A percentile compares a stretch with the other conserved stretches of the same genome.
These are phyloP conservation scores for Macroventuria anomochaeta DNA, from an alignment of 2,329 filamentous ascomycete species.

Conservation along the genomic window DNA sequence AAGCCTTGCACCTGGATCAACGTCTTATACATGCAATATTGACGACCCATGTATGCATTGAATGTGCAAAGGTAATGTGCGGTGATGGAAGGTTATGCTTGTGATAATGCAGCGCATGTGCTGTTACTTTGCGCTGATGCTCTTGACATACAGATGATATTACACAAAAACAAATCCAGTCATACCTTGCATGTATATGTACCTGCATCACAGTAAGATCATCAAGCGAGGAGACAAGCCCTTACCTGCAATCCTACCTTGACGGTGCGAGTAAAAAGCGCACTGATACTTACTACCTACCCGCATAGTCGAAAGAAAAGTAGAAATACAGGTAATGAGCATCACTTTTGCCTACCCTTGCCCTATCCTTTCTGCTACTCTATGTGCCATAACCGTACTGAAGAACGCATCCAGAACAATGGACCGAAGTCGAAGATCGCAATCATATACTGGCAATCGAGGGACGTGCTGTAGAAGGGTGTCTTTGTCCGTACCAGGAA, in stretches of 20 bases:
- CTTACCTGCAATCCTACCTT: conserved; percentile 44
- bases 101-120: background rate
- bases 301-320: conserved; percentile 6
- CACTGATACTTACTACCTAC: conserved; percentile 38
- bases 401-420: background rate
- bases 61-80: background rate
- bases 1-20: too few species aligned
- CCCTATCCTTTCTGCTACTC: too few species aligned
- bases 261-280: conserved; percentile 1
- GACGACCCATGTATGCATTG: background rate
- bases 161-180: too few species aligned
- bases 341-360: conserved; percentile 36
- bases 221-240: conserved; percentile 33
- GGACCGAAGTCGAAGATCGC: background rate
- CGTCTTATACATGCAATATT: background rate
- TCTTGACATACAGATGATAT: too few species aligned
- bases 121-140: too few species aligned
- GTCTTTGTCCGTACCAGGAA: too few species aligned
- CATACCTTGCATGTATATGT: too few species aligned
- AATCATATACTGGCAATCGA: too few species aligned
- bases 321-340: conserved; percentile 26
- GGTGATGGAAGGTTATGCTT: background rate
- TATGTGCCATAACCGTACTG: too few species aligned
- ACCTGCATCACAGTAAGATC: conserved; percentile 31
- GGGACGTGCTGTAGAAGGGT: too few species aligned